Conservation (phyloP, 2,329 filamentous ascomycete genomes). For the Sporothrix brasiliensis region DNA sequence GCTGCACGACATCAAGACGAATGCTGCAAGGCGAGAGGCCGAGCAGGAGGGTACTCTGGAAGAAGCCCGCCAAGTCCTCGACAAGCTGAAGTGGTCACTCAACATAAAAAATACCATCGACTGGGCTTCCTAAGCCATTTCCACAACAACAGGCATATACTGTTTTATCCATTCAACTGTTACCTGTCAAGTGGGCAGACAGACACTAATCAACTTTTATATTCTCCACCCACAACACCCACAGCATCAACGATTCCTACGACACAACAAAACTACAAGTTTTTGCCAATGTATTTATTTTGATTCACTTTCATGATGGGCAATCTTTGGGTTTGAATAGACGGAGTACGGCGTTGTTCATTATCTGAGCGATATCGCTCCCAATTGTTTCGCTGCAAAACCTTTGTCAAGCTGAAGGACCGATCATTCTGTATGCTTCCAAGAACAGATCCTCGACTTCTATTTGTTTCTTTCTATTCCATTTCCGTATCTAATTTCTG, state of each 20-base stretch:
- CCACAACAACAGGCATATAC: too few relatives aligned
- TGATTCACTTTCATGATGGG: constrained; percentile 27
- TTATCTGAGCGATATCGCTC: background rate
- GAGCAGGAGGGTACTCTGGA: constrained; percentile 63
- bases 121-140: constrained; percentile 51
- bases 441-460: background rate
- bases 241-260: background rate
- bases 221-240: background rate
- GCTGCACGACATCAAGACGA: constrained; percentile 61
- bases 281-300: constrained; percentile 17
- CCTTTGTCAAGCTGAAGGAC: background rate
- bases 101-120: constrained; percentile 65
- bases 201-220: background rate
- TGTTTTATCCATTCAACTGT: background rate
- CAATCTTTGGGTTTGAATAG: constrained; percentile 28
- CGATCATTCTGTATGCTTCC: background rate
- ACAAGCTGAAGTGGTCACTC: constrained; percentile 73
- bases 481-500: constrained; percentile 5
- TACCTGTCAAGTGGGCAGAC: background rate
- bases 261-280: background rate
- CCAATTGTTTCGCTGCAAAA: background rate
- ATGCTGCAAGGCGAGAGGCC: constrained; percentile 60
- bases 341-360: constrained; percentile 32
- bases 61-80: constrained; percentile 62
- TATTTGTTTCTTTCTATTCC: constrained; percentile 3